phyloP scores from a whole-genome alignment of 768 basidiomycete genomes.

The Daedaleopsis sinensis region DNA sequence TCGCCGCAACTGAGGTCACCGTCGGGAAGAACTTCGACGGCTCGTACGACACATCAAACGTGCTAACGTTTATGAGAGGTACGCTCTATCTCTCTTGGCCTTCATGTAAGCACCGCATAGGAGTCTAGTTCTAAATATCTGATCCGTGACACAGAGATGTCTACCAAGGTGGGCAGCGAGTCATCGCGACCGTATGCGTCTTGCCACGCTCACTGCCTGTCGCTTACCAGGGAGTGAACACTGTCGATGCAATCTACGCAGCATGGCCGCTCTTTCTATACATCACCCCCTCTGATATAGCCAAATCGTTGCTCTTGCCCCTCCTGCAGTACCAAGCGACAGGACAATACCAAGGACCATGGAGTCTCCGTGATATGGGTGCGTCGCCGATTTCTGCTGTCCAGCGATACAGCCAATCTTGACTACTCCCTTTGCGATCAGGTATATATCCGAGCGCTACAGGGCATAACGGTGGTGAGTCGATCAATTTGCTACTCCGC shows the following conservation, averaged over 20 bases:
- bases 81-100: not conserved
- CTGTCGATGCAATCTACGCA: slow-evolving; percentile 38
- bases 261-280: slow-evolving; percentile 37
- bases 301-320: slow-evolving; percentile 58
- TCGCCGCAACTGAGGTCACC: slow-evolving; percentile 39
- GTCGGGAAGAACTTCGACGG: slow-evolving; percentile 32
- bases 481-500: not conserved
- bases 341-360: slow-evolving; percentile 67
- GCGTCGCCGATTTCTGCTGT: not conserved
- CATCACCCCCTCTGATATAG: slow-evolving; percentile 31
- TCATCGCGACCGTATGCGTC: too few species aligned
- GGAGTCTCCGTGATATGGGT: slow-evolving; percentile 67
- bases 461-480: too few species aligned
- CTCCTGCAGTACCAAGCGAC: slow-evolving; percentile 69
- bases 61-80: slow-evolving; percentile 42
- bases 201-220: too few species aligned
- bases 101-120: too few species aligned
- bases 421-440: too few species aligned
- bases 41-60: slow-evolving; percentile 34
- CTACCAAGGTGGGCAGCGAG: slow-evolving; percentile 37
- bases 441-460: too few species aligned
- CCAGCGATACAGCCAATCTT: too few species aligned
- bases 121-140: too few species aligned
- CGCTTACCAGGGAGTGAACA: slow-evolving; percentile 33
- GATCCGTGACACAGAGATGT: slow-evolving; percentile 25